phyloP scores from a whole-genome alignment of 352 stramenopile species.

The Phytophthora cactorum region DNA sequence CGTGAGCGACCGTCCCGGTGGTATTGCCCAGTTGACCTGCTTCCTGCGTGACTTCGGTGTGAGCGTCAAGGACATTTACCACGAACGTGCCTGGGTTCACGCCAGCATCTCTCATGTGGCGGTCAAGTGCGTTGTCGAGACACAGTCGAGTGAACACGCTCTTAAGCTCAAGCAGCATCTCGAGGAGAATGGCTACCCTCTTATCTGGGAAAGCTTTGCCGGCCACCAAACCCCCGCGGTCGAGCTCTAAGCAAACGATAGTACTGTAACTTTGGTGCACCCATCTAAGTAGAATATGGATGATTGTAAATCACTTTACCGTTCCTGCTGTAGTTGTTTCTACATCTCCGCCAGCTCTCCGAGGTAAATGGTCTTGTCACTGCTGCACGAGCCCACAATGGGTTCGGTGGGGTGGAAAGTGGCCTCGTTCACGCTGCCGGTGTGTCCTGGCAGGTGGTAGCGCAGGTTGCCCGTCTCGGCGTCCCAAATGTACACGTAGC shows the following conservation, averaged over 20 bases:
- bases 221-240: slow-evolving; percentile 25
- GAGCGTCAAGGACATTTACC: slow-evolving; percentile 98
- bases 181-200: slow-evolving; percentile 86
- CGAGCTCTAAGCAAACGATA: slow-evolving; percentile 36
- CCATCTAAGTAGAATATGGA: slow-evolving; percentile 39
- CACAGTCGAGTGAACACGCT: slow-evolving; percentile 93
- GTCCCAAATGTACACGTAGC: slow-evolving; percentile 97
- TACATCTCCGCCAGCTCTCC: slow-evolving; percentile 74
- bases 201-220: slow-evolving; percentile 78
- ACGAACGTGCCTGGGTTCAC: slow-evolving; percentile 97
- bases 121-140: slow-evolving; percentile 97
- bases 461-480: slow-evolving; percentile 89
- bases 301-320: slow-evolving; percentile 30
- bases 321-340: slow-evolving; percentile 8
- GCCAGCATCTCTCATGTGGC: slow-evolving; percentile 95
- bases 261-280: slow-evolving; percentile 20
- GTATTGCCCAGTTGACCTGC: slow-evolving; percentile 93
- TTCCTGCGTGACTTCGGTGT: slow-evolving; percentile 90
- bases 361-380: slow-evolving; percentile 89
- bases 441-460: slow-evolving; percentile 94
- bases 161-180: slow-evolving; percentile 89
- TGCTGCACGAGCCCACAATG: slow-evolving; percentile 86
- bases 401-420: slow-evolving; percentile 89
- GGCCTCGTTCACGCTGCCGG: slow-evolving; percentile 94
- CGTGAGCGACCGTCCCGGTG: slow-evolving; percentile 95